Percentiles rank a stretch among this genome's conserved stretches.
These are phyloP conservation scores for Casuarina cunninghamiana DNA, from an alignment of 306 rosid species.

Conservation along the genomic window DNA sequence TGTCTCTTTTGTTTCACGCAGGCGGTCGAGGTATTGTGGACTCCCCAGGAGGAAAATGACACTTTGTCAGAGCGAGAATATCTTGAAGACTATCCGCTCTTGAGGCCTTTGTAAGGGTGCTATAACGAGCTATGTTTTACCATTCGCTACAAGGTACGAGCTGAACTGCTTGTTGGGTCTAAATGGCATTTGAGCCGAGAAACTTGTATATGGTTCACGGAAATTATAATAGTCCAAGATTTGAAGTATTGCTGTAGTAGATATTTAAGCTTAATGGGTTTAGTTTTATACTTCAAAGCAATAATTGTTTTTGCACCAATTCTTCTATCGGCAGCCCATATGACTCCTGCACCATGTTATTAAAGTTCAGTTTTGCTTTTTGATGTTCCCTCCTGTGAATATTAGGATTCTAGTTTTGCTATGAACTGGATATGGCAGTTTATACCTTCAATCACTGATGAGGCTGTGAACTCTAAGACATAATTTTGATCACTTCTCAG, in stretches of 20 bases:
- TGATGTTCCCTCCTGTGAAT: conserved; percentile 11
- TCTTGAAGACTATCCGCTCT: conserved; percentile 95
- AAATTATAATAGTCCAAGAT: conserved; percentile 17
- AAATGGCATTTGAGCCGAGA: conserved; percentile 18
- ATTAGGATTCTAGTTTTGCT: conserved; percentile 21
- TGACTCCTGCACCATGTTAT: too few relatives aligned
- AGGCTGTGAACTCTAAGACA: neutral
- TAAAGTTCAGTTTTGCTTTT: too few relatives aligned
- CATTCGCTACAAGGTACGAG: conserved; percentile 26
- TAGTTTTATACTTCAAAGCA: neutral
- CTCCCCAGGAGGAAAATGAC: conserved; percentile 97
- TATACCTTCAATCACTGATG: neutral
- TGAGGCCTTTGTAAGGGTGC: conserved; percentile 72
- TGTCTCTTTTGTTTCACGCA: conserved; percentile 33
- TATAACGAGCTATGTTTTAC: conserved; percentile 12
- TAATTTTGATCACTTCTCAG: neutral
- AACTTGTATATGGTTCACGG: conserved; percentile 26
- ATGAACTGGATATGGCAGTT: neutral
- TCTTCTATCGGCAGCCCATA: too few relatives aligned
- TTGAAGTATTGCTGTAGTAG: conserved; percentile 13
- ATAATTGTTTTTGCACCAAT: neutral
- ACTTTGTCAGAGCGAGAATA: conserved; percentile 89
- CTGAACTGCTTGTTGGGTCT: conserved; percentile 22
- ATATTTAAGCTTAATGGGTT: conserved; percentile 23
- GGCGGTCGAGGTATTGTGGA: conserved; percentile 99